phyloP scores from a whole-genome alignment of 2,329 filamentous ascomycete species.

The Colletotrichum tamarilloi region DNA sequence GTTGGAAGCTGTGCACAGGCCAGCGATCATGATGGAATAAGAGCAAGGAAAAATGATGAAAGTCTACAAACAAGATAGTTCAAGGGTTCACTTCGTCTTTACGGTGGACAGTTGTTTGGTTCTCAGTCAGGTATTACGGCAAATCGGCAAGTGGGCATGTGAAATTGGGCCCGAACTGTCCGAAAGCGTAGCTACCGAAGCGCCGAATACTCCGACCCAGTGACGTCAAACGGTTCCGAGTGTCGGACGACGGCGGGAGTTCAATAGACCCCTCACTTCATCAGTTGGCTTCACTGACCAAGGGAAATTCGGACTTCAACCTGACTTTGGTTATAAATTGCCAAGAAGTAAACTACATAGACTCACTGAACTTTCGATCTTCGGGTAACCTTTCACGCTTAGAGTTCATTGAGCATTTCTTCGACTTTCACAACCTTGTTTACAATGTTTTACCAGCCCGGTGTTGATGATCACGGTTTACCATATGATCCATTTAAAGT shows the following conservation, averaged over 20 bases:
- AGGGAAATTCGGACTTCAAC: neutral
- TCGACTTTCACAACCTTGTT: neutral
- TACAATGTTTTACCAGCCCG: slow-evolving; percentile 15
- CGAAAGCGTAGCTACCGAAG: neutral
- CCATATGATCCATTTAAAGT: slow-evolving; percentile 21
- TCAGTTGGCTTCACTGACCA: neutral
- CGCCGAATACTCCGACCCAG: neutral
- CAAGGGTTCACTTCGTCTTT: too few species aligned
- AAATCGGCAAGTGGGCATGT: neutral
- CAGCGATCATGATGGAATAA: too few species aligned
- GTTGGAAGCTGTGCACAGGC: too few species aligned
- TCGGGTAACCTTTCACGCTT: too few species aligned
- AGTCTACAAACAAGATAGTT: too few species aligned
- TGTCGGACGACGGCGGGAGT: neutral
- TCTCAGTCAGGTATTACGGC: too few species aligned
- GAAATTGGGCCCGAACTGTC: neutral
- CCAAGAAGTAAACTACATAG: neutral
- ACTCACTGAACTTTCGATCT: neutral
- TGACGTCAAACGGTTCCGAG: neutral
- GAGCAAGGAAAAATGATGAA: too few species aligned
- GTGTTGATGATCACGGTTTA: slow-evolving; percentile 2
- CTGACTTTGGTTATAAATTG: neutral
- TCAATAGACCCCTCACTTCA: neutral
- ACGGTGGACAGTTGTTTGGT: too few species aligned
- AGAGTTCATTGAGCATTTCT: neutral